Conservation (phyloP, 352 stramenopile species). For the Phytophthora fragariae region DNA sequence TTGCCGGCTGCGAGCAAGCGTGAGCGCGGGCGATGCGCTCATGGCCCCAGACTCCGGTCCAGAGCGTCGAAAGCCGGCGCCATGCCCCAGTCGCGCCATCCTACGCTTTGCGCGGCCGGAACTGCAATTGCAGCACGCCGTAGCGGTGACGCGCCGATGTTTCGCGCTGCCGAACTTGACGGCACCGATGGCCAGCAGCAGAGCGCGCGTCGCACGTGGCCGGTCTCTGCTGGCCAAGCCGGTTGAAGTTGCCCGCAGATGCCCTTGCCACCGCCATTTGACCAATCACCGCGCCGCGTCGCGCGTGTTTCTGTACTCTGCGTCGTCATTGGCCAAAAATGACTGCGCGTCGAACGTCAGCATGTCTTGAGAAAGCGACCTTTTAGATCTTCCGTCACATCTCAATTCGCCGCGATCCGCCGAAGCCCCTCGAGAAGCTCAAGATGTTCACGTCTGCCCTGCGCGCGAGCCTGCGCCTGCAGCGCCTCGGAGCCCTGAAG, state of each 20-base stretch:
- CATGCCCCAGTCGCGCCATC: constrained; percentile 16
- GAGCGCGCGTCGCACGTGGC: background rate
- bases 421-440: constrained; percentile 4
- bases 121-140: constrained; percentile 29
- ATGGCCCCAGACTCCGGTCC: background rate
- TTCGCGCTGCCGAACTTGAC: constrained; percentile 20
- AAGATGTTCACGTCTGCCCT: constrained; percentile 70
- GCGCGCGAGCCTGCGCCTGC: constrained; percentile 60
- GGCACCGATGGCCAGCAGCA: constrained; percentile 30
- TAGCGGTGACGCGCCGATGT: constrained; percentile 36
- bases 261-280: constrained; percentile 11
- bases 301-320: constrained; percentile 14
- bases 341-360: background rate
- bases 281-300: constrained; percentile 12
- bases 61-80: background rate
- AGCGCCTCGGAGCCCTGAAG: constrained; percentile 58
- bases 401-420: constrained; percentile 45
- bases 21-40: background rate
- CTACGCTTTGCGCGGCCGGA: constrained; percentile 25
- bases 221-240: constrained; percentile 7
- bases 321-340: constrained; percentile 18
- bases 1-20: background rate
- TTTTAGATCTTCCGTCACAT: constrained; percentile 37
- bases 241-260: constrained; percentile 30
- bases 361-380: too few species aligned